Evolutionary conservation across 768 basidiomycete genomes (phyloP).

Genomic region (Leucosporidium yakuticum): DNA sequence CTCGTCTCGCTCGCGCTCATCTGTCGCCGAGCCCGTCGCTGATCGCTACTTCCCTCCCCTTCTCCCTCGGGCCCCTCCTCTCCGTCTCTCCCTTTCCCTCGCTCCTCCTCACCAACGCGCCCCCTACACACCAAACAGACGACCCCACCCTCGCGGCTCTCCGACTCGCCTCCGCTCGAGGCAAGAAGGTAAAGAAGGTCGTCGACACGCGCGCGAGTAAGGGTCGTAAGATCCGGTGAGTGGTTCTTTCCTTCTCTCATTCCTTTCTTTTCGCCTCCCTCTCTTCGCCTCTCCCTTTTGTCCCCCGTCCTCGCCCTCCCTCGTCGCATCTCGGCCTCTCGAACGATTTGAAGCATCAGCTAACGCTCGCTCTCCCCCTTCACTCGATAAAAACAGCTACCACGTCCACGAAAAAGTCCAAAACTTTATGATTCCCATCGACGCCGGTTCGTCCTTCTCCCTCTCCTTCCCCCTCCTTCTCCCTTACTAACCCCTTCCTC

Average conservation of each 20-base stretch:
- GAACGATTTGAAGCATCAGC: no score
- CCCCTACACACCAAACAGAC: conserved; percentile 13
- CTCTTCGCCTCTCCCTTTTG: background rate
- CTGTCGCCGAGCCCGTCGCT: background rate
- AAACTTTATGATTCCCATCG: conserved; percentile 91
- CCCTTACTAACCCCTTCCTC: no score
- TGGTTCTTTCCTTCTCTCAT: conserved; percentile 19
- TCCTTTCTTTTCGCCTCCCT: background rate
- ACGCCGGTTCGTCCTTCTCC: conserved; percentile 22
- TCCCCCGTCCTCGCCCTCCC: background rate
- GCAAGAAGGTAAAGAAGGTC: conserved; percentile 57
- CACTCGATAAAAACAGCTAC: conserved; percentile 61
- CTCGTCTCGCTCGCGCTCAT: no score
- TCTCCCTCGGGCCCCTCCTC: no score
- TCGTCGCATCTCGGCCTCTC: background rate
- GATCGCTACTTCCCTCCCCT: background rate
- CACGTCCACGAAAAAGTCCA: conserved; percentile 93
- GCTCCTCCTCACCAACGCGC: no score
- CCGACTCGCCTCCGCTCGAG: conserved; percentile 22
- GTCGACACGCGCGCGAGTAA: conserved; percentile 97
- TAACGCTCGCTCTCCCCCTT: no score
- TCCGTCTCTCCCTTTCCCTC: no score
- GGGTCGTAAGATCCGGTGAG: conserved; percentile 80
- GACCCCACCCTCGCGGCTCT: conserved; percentile 37
- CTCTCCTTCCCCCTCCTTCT: background rate